These are phyloP conservation scores for Tubosaeta brunneosetosa DNA, from an alignment of 768 basidiomycete genomes.

Conservation along the genomic window DNA sequence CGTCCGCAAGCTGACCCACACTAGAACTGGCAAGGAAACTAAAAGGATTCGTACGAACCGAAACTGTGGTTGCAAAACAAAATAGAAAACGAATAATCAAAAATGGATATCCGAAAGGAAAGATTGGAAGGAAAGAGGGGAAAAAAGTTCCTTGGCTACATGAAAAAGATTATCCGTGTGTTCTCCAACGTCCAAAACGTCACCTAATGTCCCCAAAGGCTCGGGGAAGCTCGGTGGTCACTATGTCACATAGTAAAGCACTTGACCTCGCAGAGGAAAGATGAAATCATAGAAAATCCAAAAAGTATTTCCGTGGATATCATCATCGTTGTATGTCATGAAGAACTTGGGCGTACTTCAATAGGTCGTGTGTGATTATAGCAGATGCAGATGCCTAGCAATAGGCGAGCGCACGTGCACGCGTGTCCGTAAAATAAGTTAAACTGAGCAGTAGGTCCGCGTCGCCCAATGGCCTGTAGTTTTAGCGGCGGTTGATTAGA, in stretches of 20 bases:
- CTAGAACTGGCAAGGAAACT: constrained; percentile 13
- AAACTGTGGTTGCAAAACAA: constrained; percentile 23
- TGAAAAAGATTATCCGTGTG: constrained; percentile 26
- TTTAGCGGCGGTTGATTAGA: constrained; percentile 19
- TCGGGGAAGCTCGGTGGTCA: constrained; percentile 2
- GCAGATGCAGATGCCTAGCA: constrained; percentile 17
- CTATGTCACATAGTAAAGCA: constrained; percentile 3
- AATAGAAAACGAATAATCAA: constrained; percentile 32
- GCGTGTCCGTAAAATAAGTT: constrained; percentile 27
- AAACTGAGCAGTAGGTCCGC: constrained; percentile 13
- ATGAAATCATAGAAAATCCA: constrained; percentile 20
- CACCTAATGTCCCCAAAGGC: constrained; percentile 2
- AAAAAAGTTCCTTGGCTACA: constrained; percentile 19
- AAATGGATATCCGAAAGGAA: neutral
- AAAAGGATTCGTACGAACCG: constrained; percentile 19
- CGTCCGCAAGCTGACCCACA: constrained; percentile 3
- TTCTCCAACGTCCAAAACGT: constrained; percentile 20
- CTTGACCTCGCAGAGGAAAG: constrained; percentile 12
- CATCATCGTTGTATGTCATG: constrained; percentile 24
- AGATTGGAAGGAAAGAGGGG: neutral
- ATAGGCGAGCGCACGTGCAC: constrained; percentile 18
- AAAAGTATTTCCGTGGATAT: constrained; percentile 21
- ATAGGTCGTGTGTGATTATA: constrained; percentile 27
- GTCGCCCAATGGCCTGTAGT: constrained; percentile 7
- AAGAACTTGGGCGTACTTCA: constrained; percentile 11